A percentile compares a stretch with the other conserved stretches of the same genome.
Evolutionary conservation across 164 flowering plant genomes (phyloP).

Genomic region (Chloranthus sessilifolius): DNA sequence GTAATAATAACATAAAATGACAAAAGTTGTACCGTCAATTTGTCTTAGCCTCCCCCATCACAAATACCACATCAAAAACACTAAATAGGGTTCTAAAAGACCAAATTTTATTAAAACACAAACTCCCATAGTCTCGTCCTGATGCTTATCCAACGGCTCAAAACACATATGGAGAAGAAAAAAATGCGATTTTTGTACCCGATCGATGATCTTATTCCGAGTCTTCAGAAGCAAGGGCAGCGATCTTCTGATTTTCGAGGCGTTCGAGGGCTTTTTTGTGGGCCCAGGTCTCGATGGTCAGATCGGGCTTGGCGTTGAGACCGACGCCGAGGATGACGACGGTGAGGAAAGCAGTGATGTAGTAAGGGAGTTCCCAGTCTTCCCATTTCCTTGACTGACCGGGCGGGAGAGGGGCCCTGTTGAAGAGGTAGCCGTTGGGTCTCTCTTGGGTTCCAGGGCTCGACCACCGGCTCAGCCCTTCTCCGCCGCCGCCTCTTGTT

Average conservation of each 20-base stretch:
- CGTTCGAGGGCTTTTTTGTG: constrained; percentile 90
- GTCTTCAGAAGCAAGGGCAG: constrained; percentile 18
- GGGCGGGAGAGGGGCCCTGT: constrained; percentile 74
- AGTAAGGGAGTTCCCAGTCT: constrained; percentile 99
- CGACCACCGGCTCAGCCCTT: constrained; percentile 68
- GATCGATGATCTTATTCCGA: too few relatives aligned
- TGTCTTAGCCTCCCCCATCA: too few relatives aligned
- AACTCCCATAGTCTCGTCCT: too few relatives aligned
- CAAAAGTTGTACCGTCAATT: too few relatives aligned
- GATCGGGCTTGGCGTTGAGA: constrained; percentile 96
- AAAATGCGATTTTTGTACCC: too few relatives aligned
- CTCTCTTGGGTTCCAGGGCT: constrained; percentile 79
- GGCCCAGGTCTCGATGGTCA: constrained; percentile 97
- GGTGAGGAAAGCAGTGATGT: constrained; percentile 88
- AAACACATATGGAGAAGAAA: too few relatives aligned
- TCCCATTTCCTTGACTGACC: constrained; percentile 94
- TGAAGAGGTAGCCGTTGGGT: constrained; percentile 85
- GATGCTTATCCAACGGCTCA: too few relatives aligned
- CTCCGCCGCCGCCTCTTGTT: constrained; percentile 43
- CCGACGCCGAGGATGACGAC: constrained; percentile 97
- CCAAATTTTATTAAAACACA: too few relatives aligned
- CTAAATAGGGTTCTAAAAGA: too few relatives aligned
- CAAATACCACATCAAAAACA: too few relatives aligned
- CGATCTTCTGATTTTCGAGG: constrained; percentile 41
- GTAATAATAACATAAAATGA: too few relatives aligned